These are phyloP conservation scores for barley (Hordeum vulgare) DNA, from an alignment of 176 grass and related monocot species.

Conservation along the genomic window MorexV3_pseudomolecules_assembly NC_058520.1:577638762-577639261, in stretches of 20 bases:
- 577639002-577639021: conserved; percentile 76
- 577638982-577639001: conserved; percentile 69
- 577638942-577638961: conserved; percentile 23
- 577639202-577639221: conserved; percentile 57
- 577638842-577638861: conserved; percentile 81
- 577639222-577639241: neutral
- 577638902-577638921: neutral
- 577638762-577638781: neutral
- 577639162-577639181: conserved; percentile 98
- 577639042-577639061: conserved; percentile 97
- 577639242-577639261: too few relatives aligned
- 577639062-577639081: conserved; percentile 24
- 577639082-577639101: neutral
- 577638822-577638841: conserved; percentile 94
- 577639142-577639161: conserved; percentile 79
- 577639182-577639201: conserved; percentile 70
- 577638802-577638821: conserved; percentile 78
- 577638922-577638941: neutral
- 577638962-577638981: conserved; percentile 91
- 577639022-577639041: conserved; percentile 78
- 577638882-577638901: neutral
- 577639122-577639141: conserved; percentile 9
- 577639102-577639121: neutral
- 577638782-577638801: neutral
- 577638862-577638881: conserved; percentile 77